Base-by-base conservation (phyloP, 148 eudicot species). In the Fagopyrum homotropicum region DNA sequence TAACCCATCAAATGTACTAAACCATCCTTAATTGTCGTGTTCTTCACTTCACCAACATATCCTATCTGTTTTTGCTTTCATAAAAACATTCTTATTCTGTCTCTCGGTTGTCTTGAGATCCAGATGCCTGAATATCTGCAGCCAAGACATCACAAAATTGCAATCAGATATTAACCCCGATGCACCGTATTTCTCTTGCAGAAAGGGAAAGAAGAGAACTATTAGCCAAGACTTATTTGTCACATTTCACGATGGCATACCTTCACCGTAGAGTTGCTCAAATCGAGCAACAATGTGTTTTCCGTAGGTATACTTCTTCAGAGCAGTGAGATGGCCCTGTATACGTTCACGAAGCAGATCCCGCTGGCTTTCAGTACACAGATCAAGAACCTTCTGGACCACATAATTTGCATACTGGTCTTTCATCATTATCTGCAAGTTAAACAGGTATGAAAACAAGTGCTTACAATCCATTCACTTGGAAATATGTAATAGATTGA, bases 391-490 rank as follows among this genome's bases (percentile, higher is more conserved):
- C 83, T 82, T 89, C 78, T 89, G 93, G 75, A 89, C 80, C 59
- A 89, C 93, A 70, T 89, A 89, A 82, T 89, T 89, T 73, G 93
- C 93, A 75, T 85, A 89, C 77, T 89, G 90, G 85, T 89, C 93
- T 74, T 89, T 89, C 90, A 89, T 86, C 93, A 89, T 89, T 57
- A 81, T 77, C 93, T 89, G 73, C 52, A 75, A n/a, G 26, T 66
- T 43, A 14, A 5, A 35, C 40, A 15, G 19, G 6, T 19, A 43
- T 35, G 71, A 66, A 15, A 29, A 1, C 6, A 61, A 29, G 30
- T 1, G 16, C 43, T 29, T 61, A 61, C 30, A 0, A 61, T 61
- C 68, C 68, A 29, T 11, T 43, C 30, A 61, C 10, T 4, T 61
- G 68, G 40, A 61, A 61, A 52, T 26, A 61, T 2, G 9, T 11